These are phyloP conservation scores for Spinacia oleracea DNA, from an alignment of 179 eudicot species.

Conservation along the genomic window DNA sequence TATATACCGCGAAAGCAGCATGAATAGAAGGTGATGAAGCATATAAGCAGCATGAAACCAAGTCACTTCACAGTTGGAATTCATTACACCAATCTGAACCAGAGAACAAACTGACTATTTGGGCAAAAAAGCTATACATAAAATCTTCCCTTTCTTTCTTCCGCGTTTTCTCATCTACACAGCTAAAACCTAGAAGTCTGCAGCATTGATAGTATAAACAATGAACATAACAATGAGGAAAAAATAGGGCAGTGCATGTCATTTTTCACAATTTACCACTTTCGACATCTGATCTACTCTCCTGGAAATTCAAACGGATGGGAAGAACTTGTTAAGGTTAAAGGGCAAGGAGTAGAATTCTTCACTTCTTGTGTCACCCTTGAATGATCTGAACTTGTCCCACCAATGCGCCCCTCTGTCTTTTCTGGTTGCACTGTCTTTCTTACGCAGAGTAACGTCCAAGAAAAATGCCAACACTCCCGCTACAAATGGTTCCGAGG, in stretches of 20 bases:
- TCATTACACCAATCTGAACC: background rate
- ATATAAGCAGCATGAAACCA: background rate
- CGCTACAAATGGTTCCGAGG: constrained; percentile 83
- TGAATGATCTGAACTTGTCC: constrained; percentile 66
- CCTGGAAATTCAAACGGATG: constrained; percentile 51
- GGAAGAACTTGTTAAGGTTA: constrained; percentile 82
- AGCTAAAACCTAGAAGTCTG: constrained; percentile 20
- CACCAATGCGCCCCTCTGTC: constrained; percentile 83
- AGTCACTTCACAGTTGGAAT: background rate
- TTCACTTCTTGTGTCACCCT: constrained; percentile 72
- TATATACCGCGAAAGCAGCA: no score
- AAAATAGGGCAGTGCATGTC: background rate
- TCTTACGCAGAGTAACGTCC: constrained; percentile 59
- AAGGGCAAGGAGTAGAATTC: constrained; percentile 84
- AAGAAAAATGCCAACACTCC: constrained; percentile 64
- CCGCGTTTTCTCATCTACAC: constrained; percentile 16
- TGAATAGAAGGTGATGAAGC: background rate
- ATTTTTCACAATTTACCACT: background rate
- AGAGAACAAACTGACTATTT: background rate
- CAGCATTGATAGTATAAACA: constrained; percentile 16
- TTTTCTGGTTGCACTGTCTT: constrained; percentile 48
- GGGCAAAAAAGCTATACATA: constrained; percentile 14
- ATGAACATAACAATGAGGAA: constrained; percentile 13
- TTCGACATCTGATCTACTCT: background rate
- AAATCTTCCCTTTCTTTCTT: background rate